Conservation (phyloP, 2,329 filamentous ascomycete species). For the Apiospora saccharicola region DNA sequence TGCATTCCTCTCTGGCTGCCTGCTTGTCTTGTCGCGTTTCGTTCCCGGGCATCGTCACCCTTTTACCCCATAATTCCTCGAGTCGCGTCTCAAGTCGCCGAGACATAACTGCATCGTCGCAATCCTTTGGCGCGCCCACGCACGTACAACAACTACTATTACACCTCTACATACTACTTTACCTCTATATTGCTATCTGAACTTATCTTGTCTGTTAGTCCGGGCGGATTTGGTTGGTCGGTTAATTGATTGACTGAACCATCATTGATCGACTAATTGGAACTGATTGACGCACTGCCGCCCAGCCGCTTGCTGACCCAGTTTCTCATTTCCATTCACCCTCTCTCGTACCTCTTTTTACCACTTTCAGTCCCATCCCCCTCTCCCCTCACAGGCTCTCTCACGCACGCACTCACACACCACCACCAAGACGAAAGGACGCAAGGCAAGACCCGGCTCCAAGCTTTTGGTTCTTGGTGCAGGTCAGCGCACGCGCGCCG, state of each 20-base stretch:
- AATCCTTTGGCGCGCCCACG: slow-evolving; percentile 22
- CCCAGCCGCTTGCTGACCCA: slow-evolving; percentile 21
- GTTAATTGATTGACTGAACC: slow-evolving; percentile 17
- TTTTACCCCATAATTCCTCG: slow-evolving; percentile 22
- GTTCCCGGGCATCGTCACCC: slow-evolving; percentile 18
- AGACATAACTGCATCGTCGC: slow-evolving; percentile 23
- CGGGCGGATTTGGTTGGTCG: slow-evolving; percentile 13
- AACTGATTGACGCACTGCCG: slow-evolving; percentile 20
- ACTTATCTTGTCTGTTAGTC: slow-evolving; percentile 7
- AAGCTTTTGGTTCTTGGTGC: slow-evolving; percentile 22
- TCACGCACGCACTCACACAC: slow-evolving; percentile 2
- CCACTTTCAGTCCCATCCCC: slow-evolving; percentile 10
- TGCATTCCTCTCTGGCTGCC: slow-evolving; percentile 23
- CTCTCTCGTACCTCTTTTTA: slow-evolving; percentile 17
- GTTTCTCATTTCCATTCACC: slow-evolving; percentile 19
- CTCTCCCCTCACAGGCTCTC: neutral
- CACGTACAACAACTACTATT: neutral
- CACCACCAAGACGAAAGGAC: slow-evolving; percentile 11
- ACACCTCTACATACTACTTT: neutral
- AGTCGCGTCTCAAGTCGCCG: slow-evolving; percentile 22
- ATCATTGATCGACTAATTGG: slow-evolving; percentile 19
- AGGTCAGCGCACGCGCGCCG: slow-evolving; percentile 23
- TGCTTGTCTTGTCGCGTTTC: slow-evolving; percentile 21
- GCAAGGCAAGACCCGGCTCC: slow-evolving; percentile 21
- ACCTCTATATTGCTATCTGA: slow-evolving; percentile 6